phyloP scores from a whole-genome alignment of 2,329 filamentous ascomycete genomes.

The Spiromastix sp. region DNA sequence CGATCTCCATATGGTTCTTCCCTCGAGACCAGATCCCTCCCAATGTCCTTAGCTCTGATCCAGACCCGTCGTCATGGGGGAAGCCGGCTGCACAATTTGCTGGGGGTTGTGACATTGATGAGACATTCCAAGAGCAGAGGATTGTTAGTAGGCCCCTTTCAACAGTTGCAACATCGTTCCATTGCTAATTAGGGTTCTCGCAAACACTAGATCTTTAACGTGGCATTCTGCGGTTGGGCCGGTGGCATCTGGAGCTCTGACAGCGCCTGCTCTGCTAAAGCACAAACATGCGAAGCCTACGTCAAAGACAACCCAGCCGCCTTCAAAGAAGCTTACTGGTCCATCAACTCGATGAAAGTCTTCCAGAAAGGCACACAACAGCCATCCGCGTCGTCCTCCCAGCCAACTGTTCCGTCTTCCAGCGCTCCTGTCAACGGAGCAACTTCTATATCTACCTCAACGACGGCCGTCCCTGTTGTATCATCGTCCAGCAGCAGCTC shows the following conservation, averaged over 20 bases:
- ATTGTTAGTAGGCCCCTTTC: conserved; percentile 38
- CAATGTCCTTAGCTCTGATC: conserved; percentile 50
- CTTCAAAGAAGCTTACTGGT: conserved; percentile 67
- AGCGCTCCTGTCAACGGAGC: neutral
- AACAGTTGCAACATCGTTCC: neutral
- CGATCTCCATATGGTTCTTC: conserved; percentile 78
- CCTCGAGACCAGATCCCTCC: conserved; percentile 53
- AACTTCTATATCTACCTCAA: conserved; percentile 31
- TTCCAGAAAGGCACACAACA: conserved; percentile 31
- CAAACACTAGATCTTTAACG: conserved; percentile 47
- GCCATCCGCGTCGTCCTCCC: neutral
- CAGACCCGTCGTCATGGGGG: conserved; percentile 60
- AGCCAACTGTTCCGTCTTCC: neutral
- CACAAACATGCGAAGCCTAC: conserved; percentile 56
- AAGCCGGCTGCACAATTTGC: conserved; percentile 58
- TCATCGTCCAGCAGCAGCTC: no score
- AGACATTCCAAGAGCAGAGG: conserved; percentile 60
- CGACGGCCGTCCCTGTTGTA: neutral
- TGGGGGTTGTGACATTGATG: conserved; percentile 59
- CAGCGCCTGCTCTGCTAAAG: conserved; percentile 47
- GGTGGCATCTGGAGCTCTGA: conserved; percentile 53
- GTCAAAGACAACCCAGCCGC: conserved; percentile 55
- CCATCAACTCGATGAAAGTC: conserved; percentile 58
- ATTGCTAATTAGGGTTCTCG: conserved; percentile 7
- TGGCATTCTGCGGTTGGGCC: conserved; percentile 78